phyloP scores from a whole-genome alignment of 2,329 filamentous ascomycete species.

The Colletotrichum simmondsii region DNA sequence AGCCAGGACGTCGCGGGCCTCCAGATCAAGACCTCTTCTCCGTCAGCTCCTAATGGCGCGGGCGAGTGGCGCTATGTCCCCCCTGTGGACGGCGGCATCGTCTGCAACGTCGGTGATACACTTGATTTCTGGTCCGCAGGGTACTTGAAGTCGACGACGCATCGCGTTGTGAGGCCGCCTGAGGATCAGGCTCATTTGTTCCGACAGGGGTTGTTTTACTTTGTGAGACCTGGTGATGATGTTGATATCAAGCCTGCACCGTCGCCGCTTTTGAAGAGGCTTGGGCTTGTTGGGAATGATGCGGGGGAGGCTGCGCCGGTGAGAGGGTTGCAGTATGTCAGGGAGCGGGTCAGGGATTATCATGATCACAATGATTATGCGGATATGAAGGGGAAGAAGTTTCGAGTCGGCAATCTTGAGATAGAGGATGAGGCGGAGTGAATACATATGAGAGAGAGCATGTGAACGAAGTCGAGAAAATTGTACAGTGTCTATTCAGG shows the following conservation, averaged over 20 bases:
- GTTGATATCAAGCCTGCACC: conserved; percentile 43
- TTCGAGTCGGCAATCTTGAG: conserved; percentile 50
- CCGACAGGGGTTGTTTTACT: conserved; percentile 49
- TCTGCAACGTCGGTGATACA: conserved; percentile 53
- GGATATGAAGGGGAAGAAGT: conserved; percentile 50
- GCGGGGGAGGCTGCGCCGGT: conserved; percentile 43
- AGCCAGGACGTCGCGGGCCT: conserved; percentile 64
- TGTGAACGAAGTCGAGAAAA: too few species aligned
- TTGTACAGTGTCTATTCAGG: background rate
- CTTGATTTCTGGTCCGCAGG: conserved; percentile 43
- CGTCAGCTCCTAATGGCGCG: conserved; percentile 5
- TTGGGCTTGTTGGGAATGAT: conserved; percentile 39
- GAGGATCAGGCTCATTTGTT: conserved; percentile 44
- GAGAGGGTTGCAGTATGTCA: conserved; percentile 51
- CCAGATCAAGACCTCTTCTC: conserved; percentile 52
- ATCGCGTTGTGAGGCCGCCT: conserved; percentile 47
- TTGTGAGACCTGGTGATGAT: conserved; percentile 46
- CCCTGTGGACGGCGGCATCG: conserved; percentile 55
- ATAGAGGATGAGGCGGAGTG: conserved; percentile 50
- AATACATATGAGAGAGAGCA: background rate
- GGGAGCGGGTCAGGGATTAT: conserved; percentile 52
- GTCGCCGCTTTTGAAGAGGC: conserved; percentile 41
- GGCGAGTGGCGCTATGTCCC: conserved; percentile 57
- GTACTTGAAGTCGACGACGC: conserved; percentile 47
- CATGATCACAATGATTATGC: conserved; percentile 51